Conservation (phyloP, 345 rosid genomes). For the Isatis tinctoria region DNA sequence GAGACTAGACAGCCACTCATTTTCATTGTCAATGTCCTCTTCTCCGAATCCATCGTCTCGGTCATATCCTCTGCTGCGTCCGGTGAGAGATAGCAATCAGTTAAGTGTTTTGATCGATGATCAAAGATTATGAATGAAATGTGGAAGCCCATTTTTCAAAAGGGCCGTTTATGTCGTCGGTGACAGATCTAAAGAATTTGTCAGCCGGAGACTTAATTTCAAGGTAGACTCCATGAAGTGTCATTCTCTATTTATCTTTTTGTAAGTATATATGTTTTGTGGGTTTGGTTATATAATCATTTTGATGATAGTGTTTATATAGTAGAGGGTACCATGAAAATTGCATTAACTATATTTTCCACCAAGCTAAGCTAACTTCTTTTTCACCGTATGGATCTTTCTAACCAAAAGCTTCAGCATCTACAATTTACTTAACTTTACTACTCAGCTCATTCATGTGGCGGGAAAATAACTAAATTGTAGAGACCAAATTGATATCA, state of each 20-base stretch:
- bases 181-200: not conserved
- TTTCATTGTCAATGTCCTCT: not conserved
- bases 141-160: not conserved
- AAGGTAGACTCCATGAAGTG: not conserved
- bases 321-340: not conserved
- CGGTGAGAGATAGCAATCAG: not conserved
- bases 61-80: not conserved
- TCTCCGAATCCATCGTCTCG: not conserved
- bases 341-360: not conserved
- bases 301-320: not conserved
- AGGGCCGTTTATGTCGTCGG: not conserved
- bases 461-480: not conserved
- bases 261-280: not conserved
- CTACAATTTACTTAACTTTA: not conserved
- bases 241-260: not conserved
- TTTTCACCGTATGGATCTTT: slow-evolving; percentile 3
- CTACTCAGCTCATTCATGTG: not conserved
- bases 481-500: not conserved
- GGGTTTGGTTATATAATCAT: not conserved
- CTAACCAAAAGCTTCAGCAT: not conserved
- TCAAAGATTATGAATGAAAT: not conserved
- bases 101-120: not conserved
- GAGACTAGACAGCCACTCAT: slow-evolving; percentile 1
- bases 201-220: slow-evolving; percentile 2
- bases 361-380: no score